Base-by-base conservation (phyloP, 495 filamentous ascomycete genomes). In the Xylaria bambusicola region DNA sequence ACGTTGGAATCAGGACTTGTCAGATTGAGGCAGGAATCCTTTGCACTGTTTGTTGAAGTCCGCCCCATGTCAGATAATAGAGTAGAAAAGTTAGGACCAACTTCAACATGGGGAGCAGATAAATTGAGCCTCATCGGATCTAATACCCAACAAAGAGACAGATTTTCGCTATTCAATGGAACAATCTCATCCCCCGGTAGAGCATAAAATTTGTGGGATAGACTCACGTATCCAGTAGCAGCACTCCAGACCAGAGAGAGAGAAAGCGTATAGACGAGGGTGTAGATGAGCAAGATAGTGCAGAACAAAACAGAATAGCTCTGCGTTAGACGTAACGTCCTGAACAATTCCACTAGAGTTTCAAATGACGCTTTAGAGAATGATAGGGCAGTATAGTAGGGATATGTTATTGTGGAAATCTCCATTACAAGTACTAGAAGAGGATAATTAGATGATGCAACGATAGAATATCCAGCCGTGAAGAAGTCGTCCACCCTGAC, bases 91-190 rank as follows among this genome's bases (percentile, higher is more conserved):
- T 41, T 27, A 15, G 45, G 55, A 7, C 55, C 55, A 33, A 33
- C 29, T 42, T 51, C 56, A 33, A 58, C 31, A 41, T 51, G 29
- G 18, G 23, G 46, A 44, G 33, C 21, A 20, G 17, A 15, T 24
- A 18, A 5, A 33, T 38, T 13, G 36, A 18, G 36, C 24, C 46
- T 51, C 7, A 21, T 27, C 12, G 35, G 38, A 27, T 58, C 56
- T n/a, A 58, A 41, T 31, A 58, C 56, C 56, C 56, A 51, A n/a
- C 56, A 58, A 15, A 58, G 46, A 18, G 56, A n/a, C 20, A 58
- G n/a, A 15, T 58, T 4, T 42, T 35, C 56, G 29, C 46, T 51
- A 6, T 27, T 40, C n/a, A 58, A 29, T 2, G 33, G 33, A 21
- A 58, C 27, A 24, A 51, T 15, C 6, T 58, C 56, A 8, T 46